Evolutionary conservation across 768 basidiomycete genomes (phyloP), one percentile per base, ranked within the genome.

Genomic region (Pleurotus sapidus): DNA sequence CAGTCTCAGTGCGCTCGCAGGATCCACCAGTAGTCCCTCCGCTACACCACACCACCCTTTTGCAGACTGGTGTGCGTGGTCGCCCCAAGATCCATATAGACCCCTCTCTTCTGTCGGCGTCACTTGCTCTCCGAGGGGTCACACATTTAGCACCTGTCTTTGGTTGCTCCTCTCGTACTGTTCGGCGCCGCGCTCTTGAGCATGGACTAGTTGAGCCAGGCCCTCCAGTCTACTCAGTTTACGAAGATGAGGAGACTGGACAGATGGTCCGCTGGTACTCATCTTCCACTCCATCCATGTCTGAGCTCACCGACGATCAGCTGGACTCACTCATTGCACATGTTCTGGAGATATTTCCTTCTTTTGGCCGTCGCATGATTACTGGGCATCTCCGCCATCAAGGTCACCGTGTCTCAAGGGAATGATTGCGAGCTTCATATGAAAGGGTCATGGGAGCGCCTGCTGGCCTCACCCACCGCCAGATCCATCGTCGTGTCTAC

Each of bases 161-260:
- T 18, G 64, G 59, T 5, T 61, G 58, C 23, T 42, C 37, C 25
- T 23, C 63, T 0, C 60, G 66, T 5, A 70, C 67, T 20, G 48
- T 72, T n/a, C 63, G 62, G 1, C 61, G 67, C 23, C 60, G 67
- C 3, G 66, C 66, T 2, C 50, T 72, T 4, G 67, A 72, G 7
- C 60, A 57, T 40, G 65, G 65, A 1, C 51, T 72, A 8, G 65
- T 59, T 1, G 40, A 64, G 30, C 64, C 69, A 24, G 58, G 60
- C 0, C 46, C 27, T 0, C 66, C 70, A 18, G 66, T 67, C 0
- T 66, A 60, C 48, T 38, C 46, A 5, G 49, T 58, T 3, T 37
- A 46, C 14, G 24, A 49, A 11, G 55, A 64, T 18, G 46, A 58
- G 8, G 59, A 60, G 9, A 49, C 47, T 34, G 60, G 62, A 0